Evolutionary conservation across 352 stramenopile genomes (phyloP).

Genomic region (Phytophthora pistaciae): DNA sequence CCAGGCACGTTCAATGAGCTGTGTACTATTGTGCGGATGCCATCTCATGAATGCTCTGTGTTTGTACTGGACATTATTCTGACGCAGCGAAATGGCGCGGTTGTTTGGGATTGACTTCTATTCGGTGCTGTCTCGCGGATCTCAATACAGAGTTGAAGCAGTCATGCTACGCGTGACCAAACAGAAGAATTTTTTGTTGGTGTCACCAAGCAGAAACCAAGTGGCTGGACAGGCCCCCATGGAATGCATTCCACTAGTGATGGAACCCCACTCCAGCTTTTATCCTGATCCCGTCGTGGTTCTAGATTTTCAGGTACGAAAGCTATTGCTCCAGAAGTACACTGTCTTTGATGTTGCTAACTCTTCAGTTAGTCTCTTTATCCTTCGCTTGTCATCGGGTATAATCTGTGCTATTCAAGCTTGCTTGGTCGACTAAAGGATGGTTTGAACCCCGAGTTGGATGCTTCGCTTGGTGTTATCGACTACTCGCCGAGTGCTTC

Average conservation of each 20-base stretch:
- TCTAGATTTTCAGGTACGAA: conserved; percentile 96
- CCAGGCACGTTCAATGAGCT: conserved; percentile 42
- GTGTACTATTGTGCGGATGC: background rate
- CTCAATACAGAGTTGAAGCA: conserved; percentile 94
- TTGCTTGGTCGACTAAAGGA: conserved; percentile 93
- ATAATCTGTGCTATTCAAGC: conserved; percentile 99
- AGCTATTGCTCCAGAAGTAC: background rate
- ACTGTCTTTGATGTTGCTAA: background rate
- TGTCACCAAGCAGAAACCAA: conserved; percentile 82
- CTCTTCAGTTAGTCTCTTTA: conserved; percentile 94
- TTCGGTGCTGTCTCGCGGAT: conserved; percentile 92
- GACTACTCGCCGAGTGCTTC: conserved; percentile 55
- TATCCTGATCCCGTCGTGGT: conserved; percentile 98
- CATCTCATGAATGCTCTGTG: background rate
- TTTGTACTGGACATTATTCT: background rate
- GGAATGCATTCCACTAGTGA: conserved; percentile 94
- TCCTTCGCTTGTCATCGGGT: conserved; percentile 99
- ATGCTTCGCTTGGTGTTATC: conserved; percentile 71
- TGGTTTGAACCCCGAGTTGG: conserved; percentile 73
- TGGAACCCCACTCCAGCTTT: conserved; percentile 96
- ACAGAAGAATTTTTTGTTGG: conserved; percentile 84
- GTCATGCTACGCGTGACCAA: conserved; percentile 94
- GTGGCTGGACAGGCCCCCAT: conserved; percentile 92
- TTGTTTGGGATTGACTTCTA: conserved; percentile 96
- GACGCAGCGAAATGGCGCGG: conserved; percentile 90